A percentile compares a stretch with the other conserved stretches of the same genome.
phyloP scores from a whole-genome alignment of 208 protist species.

The Kentomonas sorsogonicus region DNA sequence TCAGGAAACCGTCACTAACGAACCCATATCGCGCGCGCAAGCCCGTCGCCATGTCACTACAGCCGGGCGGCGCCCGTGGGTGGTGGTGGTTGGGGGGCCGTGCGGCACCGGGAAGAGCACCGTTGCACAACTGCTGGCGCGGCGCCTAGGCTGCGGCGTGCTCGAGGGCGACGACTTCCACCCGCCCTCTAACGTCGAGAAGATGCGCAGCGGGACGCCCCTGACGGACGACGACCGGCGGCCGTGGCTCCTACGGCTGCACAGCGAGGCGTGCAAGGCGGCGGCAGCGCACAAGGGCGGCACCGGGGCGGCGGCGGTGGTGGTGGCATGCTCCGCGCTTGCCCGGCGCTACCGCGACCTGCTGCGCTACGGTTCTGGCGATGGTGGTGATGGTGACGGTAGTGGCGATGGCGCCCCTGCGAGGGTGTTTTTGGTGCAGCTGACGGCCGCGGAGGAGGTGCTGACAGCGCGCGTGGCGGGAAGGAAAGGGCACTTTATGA shows the following conservation, averaged over 20 bases:
- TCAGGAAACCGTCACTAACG: no score
- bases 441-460: slow-evolving; percentile 23
- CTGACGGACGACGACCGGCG: slow-evolving; percentile 67
- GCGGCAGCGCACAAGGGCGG: slow-evolving; percentile 3
- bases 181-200: slow-evolving; percentile 35
- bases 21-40: no score
- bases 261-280: slow-evolving; percentile 25
- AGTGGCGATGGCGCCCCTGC: not conserved
- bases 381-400: not conserved
- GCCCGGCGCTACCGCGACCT: slow-evolving; percentile 50
- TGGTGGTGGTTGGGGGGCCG: slow-evolving; percentile 65
- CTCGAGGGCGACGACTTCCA: slow-evolving; percentile 74
- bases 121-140: slow-evolving; percentile 42
- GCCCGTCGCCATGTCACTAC: slow-evolving; percentile 12
- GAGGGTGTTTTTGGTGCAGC: slow-evolving; percentile 56
- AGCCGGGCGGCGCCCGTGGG: not conserved
- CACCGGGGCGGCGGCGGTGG: slow-evolving; percentile 17
- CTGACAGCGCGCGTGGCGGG: slow-evolving; percentile 31
- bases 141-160: slow-evolving; percentile 35
- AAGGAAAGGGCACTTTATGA: slow-evolving; percentile 66
- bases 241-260: slow-evolving; percentile 60
- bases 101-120: slow-evolving; percentile 79
- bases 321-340: slow-evolving; percentile 68
- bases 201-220: slow-evolving; percentile 63
- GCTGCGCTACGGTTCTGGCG: slow-evolving; percentile 23